These are phyloP conservation scores for Chaetomidium leptoderma DNA, from an alignment of 495 filamentous ascomycete species.

Conservation along the genomic window DNA sequence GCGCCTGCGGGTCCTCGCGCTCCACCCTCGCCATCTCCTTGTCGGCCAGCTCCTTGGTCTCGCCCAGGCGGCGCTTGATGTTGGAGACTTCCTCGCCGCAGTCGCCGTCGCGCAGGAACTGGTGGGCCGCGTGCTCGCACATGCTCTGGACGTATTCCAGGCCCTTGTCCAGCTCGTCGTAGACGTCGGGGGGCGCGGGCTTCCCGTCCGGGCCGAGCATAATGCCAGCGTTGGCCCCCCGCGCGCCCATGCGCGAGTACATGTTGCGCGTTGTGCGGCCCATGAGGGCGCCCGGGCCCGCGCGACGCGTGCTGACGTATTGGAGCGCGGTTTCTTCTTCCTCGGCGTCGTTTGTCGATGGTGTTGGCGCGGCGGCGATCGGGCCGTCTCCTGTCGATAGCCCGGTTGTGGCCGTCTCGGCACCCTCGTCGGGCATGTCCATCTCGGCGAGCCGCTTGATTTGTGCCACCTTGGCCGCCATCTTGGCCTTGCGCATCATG, in stretches of 20 bases:
- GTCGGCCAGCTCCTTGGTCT: conserved; percentile 57
- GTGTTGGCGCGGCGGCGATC: conserved; percentile 26
- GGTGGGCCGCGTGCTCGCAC: conserved; percentile 81
- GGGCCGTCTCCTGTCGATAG: not conserved
- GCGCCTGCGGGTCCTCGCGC: conserved; percentile 32
- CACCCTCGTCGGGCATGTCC: conserved; percentile 39
- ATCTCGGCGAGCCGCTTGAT: conserved; percentile 52
- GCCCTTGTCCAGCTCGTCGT: conserved; percentile 68
- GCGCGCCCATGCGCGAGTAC: conserved; percentile 21
- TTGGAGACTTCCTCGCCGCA: conserved; percentile 68
- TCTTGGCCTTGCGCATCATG: conserved; percentile 75
- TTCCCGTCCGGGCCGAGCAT: conserved; percentile 7
- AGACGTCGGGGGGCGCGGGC: conserved; percentile 43
- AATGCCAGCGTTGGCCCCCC: not conserved
- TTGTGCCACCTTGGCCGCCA: conserved; percentile 57
- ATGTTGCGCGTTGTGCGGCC: conserved; percentile 12
- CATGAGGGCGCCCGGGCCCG: conserved; percentile 18
- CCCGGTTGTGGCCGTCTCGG: not conserved
- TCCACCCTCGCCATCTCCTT: conserved; percentile 53
- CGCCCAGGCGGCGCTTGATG: conserved; percentile 55
- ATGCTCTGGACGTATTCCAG: conserved; percentile 73
- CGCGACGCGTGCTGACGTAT: conserved; percentile 33
- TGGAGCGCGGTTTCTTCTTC: conserved; percentile 25
- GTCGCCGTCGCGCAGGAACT: conserved; percentile 78
- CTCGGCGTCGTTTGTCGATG: not conserved